phyloP scores from a whole-genome alignment of 2,329 filamentous ascomycete species.

The Anthostomella pinea region DNA sequence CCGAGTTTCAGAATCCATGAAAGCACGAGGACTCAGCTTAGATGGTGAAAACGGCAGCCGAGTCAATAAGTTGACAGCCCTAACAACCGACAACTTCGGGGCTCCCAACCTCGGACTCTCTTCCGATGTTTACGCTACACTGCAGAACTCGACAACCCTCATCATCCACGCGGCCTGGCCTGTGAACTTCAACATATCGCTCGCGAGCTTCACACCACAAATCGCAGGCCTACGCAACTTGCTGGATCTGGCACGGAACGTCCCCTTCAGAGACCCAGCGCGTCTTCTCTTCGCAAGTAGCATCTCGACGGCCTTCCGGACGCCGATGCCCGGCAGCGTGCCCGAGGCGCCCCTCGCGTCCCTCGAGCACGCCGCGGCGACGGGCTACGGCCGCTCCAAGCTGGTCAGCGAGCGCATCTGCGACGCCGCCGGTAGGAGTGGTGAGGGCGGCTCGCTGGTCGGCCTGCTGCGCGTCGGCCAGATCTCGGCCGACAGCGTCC shows the following conservation, averaged over 20 bases:
- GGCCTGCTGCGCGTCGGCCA: constrained; percentile 36
- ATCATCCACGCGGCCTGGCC: constrained; percentile 49
- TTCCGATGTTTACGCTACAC: constrained; percentile 23
- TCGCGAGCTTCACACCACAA: constrained; percentile 43
- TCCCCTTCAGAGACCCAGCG: constrained; percentile 26
- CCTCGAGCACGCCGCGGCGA: constrained; percentile 26
- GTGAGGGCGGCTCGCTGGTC: constrained; percentile 21
- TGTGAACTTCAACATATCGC: constrained; percentile 49
- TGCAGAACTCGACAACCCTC: constrained; percentile 33
- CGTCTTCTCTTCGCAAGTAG: constrained; percentile 38
- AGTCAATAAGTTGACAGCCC: constrained; percentile 31
- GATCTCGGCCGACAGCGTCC: constrained; percentile 32
- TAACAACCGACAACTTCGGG: constrained; percentile 38
- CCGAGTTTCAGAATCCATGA: constrained; percentile 20
- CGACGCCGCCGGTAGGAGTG: constrained; percentile 25
- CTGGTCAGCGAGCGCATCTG: constrained; percentile 37
- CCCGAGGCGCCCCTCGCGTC: constrained; percentile 28
- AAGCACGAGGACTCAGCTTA: constrained; percentile 17
- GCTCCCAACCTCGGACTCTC: constrained; percentile 38
- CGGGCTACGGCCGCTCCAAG: constrained; percentile 38
- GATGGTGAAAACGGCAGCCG: constrained; percentile 8
- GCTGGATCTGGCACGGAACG: constrained; percentile 33
- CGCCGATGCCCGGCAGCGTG: constrained; percentile 26
- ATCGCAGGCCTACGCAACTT: constrained; percentile 42
- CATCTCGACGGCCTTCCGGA: constrained; percentile 34